phyloP scores from a whole-genome alignment of 441 rosid species.

The Pelargonium citronellum region DNA sequence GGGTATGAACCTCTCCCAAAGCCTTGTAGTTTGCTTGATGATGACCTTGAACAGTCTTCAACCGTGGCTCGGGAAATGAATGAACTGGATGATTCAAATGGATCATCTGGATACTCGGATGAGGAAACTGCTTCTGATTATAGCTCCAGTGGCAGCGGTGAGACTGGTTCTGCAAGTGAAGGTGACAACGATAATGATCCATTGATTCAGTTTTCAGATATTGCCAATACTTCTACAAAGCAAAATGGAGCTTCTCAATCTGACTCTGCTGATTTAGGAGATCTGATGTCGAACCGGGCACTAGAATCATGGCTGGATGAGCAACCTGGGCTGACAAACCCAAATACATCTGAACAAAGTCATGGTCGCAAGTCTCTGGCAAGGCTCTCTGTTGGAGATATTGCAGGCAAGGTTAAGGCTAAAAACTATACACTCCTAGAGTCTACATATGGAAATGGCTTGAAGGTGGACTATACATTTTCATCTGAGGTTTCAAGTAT shows the following conservation, averaged over 20 bases:
- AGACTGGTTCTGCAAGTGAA: conserved; percentile 42
- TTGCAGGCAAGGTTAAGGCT: conserved; percentile 59
- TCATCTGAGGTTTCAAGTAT: conserved; percentile 57
- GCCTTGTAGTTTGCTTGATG: conserved; percentile 55
- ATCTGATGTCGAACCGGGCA: conserved; percentile 55
- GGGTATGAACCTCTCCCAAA: conserved; percentile 97
- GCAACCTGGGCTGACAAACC: conserved; percentile 54
- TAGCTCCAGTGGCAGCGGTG: conserved; percentile 43
- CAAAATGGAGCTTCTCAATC: conserved; percentile 37
- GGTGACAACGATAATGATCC: conserved; percentile 41
- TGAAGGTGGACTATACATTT: conserved; percentile 78
- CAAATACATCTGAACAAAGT: conserved; percentile 35
- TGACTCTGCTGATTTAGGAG: conserved; percentile 41
- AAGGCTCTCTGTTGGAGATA: conserved; percentile 67
- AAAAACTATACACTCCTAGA: conserved; percentile 66
- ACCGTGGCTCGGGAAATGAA: conserved; percentile 24
- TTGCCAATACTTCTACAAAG: conserved; percentile 29
- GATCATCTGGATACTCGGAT: conserved; percentile 51
- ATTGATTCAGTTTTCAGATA: conserved; percentile 70
- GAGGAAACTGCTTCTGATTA: conserved; percentile 67
- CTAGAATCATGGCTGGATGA: conserved; percentile 90
- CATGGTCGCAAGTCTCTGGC: conserved; percentile 51
- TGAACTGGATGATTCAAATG: conserved; percentile 32
- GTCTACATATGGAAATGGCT: conserved; percentile 73
- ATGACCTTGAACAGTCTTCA: conserved; percentile 38